Evolutionary conservation across 208 protist species (phyloP).

Genomic region (Acanthamoeba polyphaga): DNA sequence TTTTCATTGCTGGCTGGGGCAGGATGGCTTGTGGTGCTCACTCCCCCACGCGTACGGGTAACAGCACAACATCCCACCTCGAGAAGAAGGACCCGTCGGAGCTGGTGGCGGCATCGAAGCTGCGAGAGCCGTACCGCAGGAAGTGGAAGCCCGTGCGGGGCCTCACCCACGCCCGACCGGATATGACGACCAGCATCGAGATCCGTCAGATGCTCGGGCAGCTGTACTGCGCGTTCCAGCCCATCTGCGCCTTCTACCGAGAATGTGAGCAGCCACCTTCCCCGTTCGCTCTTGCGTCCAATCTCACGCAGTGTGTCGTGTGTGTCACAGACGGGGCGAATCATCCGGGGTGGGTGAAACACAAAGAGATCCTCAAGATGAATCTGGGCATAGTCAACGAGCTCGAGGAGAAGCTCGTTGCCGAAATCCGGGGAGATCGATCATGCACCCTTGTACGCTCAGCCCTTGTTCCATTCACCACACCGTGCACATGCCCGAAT

Average conservation of each 20-base stretch:
- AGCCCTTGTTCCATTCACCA: not conserved
- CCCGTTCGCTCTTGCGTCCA: no score
- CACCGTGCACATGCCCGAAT: no score
- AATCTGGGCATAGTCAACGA: not conserved
- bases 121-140: not conserved
- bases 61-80: not conserved
- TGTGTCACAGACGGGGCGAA: not conserved
- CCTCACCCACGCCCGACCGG: not conserved
- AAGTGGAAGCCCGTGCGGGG: not conserved
- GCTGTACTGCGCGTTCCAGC: not conserved
- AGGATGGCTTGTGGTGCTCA: not conserved
- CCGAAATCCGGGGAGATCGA: not conserved
- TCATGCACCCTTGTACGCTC: not conserved
- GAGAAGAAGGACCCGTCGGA: not conserved
- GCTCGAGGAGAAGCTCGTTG: not conserved
- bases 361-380: not conserved
- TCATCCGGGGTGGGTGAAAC: not conserved
- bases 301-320: no score
- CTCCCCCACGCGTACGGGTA: no score
- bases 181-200: not conserved
- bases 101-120: not conserved
- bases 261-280: not conserved
- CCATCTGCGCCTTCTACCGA: not conserved
- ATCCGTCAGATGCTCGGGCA: not conserved
- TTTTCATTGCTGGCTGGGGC: no score